Conservation (phyloP, 2,329 filamentous ascomycete genomes). For the Neoarthrinium moseri region DNA sequence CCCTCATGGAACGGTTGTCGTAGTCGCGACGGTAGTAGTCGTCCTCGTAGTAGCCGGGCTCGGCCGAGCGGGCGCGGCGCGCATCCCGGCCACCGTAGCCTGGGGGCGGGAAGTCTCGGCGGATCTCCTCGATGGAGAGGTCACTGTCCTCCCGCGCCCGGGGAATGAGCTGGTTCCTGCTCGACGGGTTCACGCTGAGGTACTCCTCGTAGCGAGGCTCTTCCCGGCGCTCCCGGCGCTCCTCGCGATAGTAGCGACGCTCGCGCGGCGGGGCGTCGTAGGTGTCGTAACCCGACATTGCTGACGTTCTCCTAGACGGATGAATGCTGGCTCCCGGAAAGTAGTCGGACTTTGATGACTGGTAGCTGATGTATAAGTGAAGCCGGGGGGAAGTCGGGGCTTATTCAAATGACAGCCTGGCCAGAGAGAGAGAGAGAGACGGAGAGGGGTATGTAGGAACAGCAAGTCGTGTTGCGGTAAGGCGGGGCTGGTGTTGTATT, state of each 20-base stretch:
- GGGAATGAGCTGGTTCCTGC: conserved; percentile 50
- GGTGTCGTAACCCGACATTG: conserved; percentile 52
- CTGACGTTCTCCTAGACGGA: conserved; percentile 1
- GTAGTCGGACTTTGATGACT: conserved; percentile 70
- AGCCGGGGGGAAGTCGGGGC: background rate
- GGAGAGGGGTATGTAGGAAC: conserved; percentile 3
- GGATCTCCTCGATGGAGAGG: conserved; percentile 76
- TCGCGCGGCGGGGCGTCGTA: conserved; percentile 48
- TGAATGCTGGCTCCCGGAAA: conserved; percentile 52
- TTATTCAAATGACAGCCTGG: background rate
- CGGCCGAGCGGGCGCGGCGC: conserved; percentile 64
- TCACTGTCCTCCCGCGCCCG: conserved; percentile 70
- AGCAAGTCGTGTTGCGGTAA: background rate
- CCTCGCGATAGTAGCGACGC: conserved; percentile 53
- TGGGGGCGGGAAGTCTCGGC: conserved; percentile 76
- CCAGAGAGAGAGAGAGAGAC: background rate
- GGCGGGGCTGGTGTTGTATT: background rate
- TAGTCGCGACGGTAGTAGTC: conserved; percentile 46
- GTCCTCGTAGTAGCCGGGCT: conserved; percentile 59
- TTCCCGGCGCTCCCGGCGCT: conserved; percentile 45
- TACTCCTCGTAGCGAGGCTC: conserved; percentile 53
- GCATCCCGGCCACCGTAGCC: conserved; percentile 42
- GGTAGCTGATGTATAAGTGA: background rate
- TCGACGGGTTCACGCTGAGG: conserved; percentile 41
- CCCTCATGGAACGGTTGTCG: conserved; percentile 21